Conservation (phyloP, 495 filamentous ascomycete species). For the Lepidopterella palustris region DNA sequence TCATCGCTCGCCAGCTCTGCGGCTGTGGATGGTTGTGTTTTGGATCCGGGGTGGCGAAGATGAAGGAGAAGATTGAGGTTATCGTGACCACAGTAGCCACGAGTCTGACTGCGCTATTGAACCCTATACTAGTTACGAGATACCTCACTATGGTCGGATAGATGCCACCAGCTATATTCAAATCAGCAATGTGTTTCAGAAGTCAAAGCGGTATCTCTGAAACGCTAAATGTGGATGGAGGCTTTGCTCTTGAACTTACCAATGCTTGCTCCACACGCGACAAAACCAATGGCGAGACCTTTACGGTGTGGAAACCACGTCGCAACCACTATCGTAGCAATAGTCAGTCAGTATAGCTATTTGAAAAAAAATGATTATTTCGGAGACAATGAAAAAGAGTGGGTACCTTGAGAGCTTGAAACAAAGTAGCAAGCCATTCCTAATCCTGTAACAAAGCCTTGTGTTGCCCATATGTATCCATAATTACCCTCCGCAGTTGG, state of each 20-base stretch:
- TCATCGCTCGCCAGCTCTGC: constrained; percentile 14
- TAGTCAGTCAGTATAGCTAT: too few relatives aligned
- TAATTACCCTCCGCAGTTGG: constrained; percentile 30
- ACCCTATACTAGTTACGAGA: constrained; percentile 32
- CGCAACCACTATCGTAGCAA: constrained; percentile 30
- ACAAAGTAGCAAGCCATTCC: constrained; percentile 46
- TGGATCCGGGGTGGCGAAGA: constrained; percentile 36
- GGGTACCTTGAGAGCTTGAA: constrained; percentile 41
- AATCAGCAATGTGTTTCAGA: background rate
- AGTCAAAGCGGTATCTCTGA: background rate
- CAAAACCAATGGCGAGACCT: constrained; percentile 39
- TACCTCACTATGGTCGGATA: constrained; percentile 38
- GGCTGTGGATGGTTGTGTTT: constrained; percentile 22
- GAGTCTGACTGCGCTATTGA: constrained; percentile 32
- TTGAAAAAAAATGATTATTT: background rate
- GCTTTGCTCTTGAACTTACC: constrained; percentile 10
- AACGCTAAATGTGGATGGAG: background rate
- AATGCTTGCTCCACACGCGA: constrained; percentile 40
- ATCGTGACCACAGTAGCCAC: constrained; percentile 30
- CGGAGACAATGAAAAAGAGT: background rate
- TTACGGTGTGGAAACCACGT: constrained; percentile 40
- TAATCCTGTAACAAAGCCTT: constrained; percentile 37
- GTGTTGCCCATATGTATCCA: constrained; percentile 34
- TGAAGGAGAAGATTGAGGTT: constrained; percentile 31
- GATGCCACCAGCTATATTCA: constrained; percentile 28